These are phyloP conservation scores for Leishmania tropica DNA, from an alignment of 208 protist species.

Conservation along the genomic window DNA sequence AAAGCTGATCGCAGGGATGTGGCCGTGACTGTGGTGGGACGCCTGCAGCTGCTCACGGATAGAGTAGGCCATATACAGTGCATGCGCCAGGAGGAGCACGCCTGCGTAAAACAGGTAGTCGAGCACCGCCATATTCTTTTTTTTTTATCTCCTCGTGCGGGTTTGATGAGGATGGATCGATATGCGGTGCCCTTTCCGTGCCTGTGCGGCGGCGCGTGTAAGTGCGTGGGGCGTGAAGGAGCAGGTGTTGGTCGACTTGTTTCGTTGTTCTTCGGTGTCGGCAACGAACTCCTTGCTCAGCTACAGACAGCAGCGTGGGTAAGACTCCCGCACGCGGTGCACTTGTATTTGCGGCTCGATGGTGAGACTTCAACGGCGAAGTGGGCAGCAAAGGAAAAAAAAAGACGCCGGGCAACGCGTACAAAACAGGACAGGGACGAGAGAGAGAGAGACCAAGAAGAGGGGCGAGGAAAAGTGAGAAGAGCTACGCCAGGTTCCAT, in stretches of 20 bases:
- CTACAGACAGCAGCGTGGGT: not conserved
- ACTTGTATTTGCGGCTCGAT: not conserved
- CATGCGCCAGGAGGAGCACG: conserved; percentile 59
- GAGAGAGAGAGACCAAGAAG: not conserved
- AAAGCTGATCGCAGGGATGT: conserved; percentile 11
- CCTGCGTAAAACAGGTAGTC: conserved; percentile 58
- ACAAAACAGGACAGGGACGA: conserved; percentile 5
- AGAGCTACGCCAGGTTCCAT: not conserved
- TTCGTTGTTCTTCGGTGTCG: not conserved
- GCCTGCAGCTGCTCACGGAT: conserved; percentile 75
- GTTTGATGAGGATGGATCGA: not conserved
- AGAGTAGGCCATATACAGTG: conserved; percentile 62
- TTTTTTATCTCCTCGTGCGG: not conserved
- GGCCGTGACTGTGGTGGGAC: conserved; percentile 39
- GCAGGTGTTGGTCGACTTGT: not conserved
- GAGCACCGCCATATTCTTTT: conserved; percentile 3
- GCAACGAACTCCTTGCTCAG: not conserved
- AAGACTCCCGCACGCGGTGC: not conserved
- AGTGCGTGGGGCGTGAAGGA: not conserved
- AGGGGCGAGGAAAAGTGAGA: not conserved
- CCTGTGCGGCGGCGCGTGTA: not conserved
- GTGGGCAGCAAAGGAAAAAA: not conserved
- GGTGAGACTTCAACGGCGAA: not conserved
- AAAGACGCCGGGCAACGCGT: not conserved
- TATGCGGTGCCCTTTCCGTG: not conserved